Percentiles rank a stretch among this genome's conserved stretches.
phyloP scores from a whole-genome alignment of 2,329 filamentous ascomycete species.

The Fusarium xylarioides region DNA sequence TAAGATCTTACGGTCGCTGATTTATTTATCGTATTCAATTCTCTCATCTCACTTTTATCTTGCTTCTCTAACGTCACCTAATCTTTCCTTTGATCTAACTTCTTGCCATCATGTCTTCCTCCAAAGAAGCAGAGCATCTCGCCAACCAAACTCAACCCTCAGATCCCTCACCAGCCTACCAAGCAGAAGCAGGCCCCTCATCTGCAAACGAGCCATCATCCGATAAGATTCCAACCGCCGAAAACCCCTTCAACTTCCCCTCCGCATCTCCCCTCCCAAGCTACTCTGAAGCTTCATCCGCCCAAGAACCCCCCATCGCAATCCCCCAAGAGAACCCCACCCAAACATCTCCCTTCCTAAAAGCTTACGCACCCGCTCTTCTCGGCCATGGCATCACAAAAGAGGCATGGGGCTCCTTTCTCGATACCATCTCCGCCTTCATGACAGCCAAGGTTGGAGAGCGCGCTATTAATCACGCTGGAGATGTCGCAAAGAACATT shows the following conservation, averaged over 20 bases:
- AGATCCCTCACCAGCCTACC: neutral
- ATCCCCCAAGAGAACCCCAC: conserved; percentile 51
- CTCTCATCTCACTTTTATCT: neutral
- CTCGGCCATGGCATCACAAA: conserved; percentile 50
- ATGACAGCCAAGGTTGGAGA: conserved; percentile 56
- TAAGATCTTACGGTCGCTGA: conserved; percentile 1
- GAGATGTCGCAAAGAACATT: conserved; percentile 51
- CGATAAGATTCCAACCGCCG: conserved; percentile 42
- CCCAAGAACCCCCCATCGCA: conserved; percentile 47
- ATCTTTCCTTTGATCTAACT: neutral
- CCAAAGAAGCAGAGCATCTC: conserved; percentile 27
- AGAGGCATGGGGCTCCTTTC: conserved; percentile 48
- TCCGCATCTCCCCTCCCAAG: conserved; percentile 42
- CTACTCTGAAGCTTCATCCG: conserved; percentile 40
- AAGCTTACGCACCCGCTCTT: conserved; percentile 51
- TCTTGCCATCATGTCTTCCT: conserved; percentile 8
- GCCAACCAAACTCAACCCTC: neutral
- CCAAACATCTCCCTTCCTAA: conserved; percentile 50
- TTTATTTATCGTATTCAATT: neutral
- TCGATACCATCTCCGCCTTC: conserved; percentile 56
- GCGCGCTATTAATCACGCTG: conserved; percentile 54
- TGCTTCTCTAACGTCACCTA: accelerated
- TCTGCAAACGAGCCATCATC: neutral
- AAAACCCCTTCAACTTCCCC: conserved; percentile 54
- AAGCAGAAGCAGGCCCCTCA: neutral